These are phyloP conservation scores for Metarhizium robertsii DNA, from an alignment of 2,329 filamentous ascomycete genomes.

Conservation along the genomic window DNA sequence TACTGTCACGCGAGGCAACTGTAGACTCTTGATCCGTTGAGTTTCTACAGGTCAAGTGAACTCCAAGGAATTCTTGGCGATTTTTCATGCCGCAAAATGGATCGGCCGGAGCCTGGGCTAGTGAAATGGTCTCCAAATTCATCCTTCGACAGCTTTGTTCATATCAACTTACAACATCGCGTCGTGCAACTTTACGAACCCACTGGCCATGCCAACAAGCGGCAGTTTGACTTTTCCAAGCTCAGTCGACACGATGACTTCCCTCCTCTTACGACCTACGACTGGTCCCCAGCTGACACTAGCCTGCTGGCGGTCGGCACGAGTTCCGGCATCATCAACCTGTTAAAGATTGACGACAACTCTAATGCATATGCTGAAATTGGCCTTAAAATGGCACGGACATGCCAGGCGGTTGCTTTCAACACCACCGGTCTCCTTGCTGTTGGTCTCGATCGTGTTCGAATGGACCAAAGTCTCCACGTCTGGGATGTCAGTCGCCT, in stretches of 20 bases:
- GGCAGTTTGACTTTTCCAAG: conserved; percentile 48
- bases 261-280: conserved; percentile 54
- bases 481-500: conserved; percentile 69
- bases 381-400: conserved; percentile 63
- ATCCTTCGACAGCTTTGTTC: conserved; percentile 49
- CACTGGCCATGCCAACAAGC: conserved; percentile 46
- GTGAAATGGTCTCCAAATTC: conserved; percentile 58
- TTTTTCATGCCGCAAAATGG: conserved; percentile 27
- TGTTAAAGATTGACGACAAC: conserved; percentile 63
- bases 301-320: conserved; percentile 68
- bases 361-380: conserved; percentile 57
- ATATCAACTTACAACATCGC: conserved; percentile 55
- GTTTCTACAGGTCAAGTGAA: not conserved
- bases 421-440: conserved; percentile 63
- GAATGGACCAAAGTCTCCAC: conserved; percentile 74
- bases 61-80: not conserved
- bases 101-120: conserved; percentile 52
- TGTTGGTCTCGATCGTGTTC: conserved; percentile 69
- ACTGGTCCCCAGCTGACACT: conserved; percentile 54
- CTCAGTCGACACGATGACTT: conserved; percentile 53
- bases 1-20: not conserved
- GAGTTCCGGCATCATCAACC: conserved; percentile 62
- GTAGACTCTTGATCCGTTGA: too few relatives aligned
- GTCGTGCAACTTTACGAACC: conserved; percentile 55
- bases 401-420: conserved; percentile 75